These are phyloP conservation scores for Citrus unshiu DNA, from an alignment of 345 rosid genomes.

Conservation along the genomic window DNA sequence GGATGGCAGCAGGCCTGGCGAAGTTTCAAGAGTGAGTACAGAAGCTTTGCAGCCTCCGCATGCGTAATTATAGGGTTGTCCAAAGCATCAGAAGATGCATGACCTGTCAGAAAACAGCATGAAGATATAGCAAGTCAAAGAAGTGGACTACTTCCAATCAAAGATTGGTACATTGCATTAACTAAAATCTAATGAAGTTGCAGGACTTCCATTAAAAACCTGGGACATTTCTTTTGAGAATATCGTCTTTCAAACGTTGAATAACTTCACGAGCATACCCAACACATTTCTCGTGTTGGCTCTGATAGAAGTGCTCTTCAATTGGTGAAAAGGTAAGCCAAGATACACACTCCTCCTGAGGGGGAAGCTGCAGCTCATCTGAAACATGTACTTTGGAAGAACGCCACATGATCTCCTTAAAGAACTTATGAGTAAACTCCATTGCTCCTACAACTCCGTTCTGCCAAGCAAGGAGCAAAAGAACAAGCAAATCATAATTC, in stretches of 20 bases:
- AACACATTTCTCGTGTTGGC: slow-evolving; percentile 95
- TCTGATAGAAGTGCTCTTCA: slow-evolving; percentile 90
- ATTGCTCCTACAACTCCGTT: slow-evolving; percentile 63
- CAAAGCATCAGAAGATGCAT: slow-evolving; percentile 30
- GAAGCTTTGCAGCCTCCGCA: slow-evolving; percentile 75
- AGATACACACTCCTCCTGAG: slow-evolving; percentile 84
- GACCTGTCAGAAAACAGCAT: slow-evolving; percentile 37
- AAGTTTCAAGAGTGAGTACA: slow-evolving; percentile 90
- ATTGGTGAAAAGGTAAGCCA: slow-evolving; percentile 90
- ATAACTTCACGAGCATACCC: slow-evolving; percentile 87
- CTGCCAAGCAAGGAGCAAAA: slow-evolving; percentile 37
- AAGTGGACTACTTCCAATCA: neutral
- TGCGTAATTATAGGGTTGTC: slow-evolving; percentile 65
- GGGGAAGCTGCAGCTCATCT: slow-evolving; percentile 89
- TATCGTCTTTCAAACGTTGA: slow-evolving; percentile 70
- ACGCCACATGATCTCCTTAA: slow-evolving; percentile 95
- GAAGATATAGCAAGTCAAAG: slow-evolving; percentile 2
- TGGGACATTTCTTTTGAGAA: slow-evolving; percentile 63
- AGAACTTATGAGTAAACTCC: slow-evolving; percentile 72
- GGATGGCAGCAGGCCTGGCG: slow-evolving; percentile 99
- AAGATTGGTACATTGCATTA: neutral
- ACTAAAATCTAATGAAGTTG: slow-evolving; percentile 24
- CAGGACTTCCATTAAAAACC: slow-evolving; percentile 31
- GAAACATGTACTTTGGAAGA: slow-evolving; percentile 85
- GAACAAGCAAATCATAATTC: neutral